A percentile compares a stretch with the other conserved stretches of the same genome.
phyloP scores from a whole-genome alignment of 192 early-diverging fungal genomes.

The Radiomyces spectabilis region DNA sequence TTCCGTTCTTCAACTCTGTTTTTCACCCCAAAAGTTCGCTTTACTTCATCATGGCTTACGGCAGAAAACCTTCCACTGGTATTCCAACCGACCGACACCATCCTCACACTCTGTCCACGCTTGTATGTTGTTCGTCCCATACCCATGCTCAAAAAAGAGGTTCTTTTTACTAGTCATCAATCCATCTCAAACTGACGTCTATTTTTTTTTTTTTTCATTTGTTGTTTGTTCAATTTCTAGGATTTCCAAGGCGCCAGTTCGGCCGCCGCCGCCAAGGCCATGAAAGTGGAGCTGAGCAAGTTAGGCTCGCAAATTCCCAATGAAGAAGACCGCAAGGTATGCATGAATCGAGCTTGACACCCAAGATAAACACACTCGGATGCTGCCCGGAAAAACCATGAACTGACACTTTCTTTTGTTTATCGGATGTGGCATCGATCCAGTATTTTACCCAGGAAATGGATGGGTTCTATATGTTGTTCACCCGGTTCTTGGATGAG shows the following conservation, averaged over 20 bases:
- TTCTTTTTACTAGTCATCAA: no score
- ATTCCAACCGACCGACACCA: conserved; percentile 36
- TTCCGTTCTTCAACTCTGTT: no score
- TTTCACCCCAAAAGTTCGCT: no score
- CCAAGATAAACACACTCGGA: neutral
- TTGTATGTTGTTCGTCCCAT: conserved; percentile 25
- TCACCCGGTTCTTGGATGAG: conserved; percentile 81
- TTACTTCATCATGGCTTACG: neutral
- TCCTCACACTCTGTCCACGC: conserved; percentile 43
- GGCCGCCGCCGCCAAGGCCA: conserved; percentile 61
- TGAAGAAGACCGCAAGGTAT: conserved; percentile 49
- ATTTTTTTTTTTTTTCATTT: no score
- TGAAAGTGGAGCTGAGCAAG: conserved; percentile 69
- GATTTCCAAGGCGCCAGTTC: conserved; percentile 52
- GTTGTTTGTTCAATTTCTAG: no score
- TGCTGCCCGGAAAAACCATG: neutral
- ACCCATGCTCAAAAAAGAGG: neutral
- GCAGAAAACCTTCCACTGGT: conserved; percentile 15
- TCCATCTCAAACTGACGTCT: no score
- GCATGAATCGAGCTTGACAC: neutral
- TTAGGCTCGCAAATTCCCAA: conserved; percentile 49
- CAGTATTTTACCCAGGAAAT: conserved; percentile 71
- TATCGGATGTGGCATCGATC: no score
- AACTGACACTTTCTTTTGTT: no score
- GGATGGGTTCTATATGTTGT: conserved; percentile 80